These are phyloP conservation scores for Aurantiochytrium sp. DNA, from an alignment of 108 stramenopile genomes.

Conservation along the genomic window DNA sequence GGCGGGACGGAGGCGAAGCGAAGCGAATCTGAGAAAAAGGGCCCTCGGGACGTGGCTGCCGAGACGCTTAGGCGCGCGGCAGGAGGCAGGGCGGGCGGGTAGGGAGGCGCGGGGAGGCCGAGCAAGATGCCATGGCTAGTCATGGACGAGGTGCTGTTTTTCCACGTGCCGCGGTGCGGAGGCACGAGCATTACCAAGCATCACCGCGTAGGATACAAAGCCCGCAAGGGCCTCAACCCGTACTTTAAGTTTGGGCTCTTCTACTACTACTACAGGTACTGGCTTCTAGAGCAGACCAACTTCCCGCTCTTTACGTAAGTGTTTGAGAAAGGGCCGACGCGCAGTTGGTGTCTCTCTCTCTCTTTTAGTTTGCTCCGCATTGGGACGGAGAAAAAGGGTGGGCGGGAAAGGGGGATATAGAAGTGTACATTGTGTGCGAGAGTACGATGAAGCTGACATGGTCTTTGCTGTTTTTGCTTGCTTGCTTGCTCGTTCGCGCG, in stretches of 20 bases:
- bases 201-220: slow-evolving; percentile 44
- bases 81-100: too few species aligned
- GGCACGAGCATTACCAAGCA: slow-evolving; percentile 57
- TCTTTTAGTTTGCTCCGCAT: too few species aligned
- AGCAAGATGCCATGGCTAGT: not conserved
- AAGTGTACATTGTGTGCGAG: too few species aligned
- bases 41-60: too few species aligned
- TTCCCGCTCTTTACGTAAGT: slow-evolving; percentile 49
- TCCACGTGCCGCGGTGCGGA: slow-evolving; percentile 60
- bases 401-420: too few species aligned
- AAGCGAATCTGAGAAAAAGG: too few species aligned
- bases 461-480: not conserved
- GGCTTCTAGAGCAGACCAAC: slow-evolving; percentile 45
- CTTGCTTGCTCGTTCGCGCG: not conserved
- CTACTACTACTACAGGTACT: slow-evolving; percentile 52
- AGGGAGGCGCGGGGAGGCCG: not conserved
- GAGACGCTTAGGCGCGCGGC: too few species aligned
- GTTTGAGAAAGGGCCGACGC: not conserved
- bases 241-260: slow-evolving; percentile 37
- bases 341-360: too few species aligned
- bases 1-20: too few species aligned
- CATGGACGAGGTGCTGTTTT: slow-evolving; percentile 43
- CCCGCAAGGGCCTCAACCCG: slow-evolving; percentile 12
- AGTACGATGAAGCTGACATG: too few species aligned
- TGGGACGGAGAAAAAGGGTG: too few species aligned